These are phyloP conservation scores for Xylaria cubensis DNA, from an alignment of 495 filamentous ascomycete species.

Conservation along the genomic window DNA sequence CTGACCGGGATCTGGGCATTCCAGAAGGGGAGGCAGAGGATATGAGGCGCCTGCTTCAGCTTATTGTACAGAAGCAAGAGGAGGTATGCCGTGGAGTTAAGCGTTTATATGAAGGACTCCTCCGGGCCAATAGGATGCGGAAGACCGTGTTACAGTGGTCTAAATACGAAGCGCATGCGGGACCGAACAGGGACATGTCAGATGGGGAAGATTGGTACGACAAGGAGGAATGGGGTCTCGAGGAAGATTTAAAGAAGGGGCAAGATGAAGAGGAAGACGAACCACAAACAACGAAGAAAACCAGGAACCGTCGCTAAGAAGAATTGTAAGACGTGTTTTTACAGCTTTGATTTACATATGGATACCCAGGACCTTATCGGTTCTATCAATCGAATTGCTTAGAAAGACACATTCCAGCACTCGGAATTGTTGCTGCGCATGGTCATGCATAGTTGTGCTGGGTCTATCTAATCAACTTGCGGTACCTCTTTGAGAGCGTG, in stretches of 20 bases:
- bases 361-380: conserved; percentile 24
- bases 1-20: conserved; percentile 80
- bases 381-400: conserved; percentile 20
- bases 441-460: neutral
- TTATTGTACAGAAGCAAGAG: conserved; percentile 94
- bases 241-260: conserved; percentile 87
- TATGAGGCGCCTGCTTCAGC: conserved; percentile 78
- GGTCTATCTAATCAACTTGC: neutral
- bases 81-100: conserved; percentile 85
- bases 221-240: conserved; percentile 83
- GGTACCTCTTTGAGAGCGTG: neutral
- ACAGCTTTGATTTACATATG: conserved; percentile 24
- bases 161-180: conserved; percentile 89
- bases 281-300: conserved; percentile 75
- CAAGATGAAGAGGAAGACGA: conserved; percentile 91
- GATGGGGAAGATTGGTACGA: conserved; percentile 98
- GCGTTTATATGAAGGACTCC: conserved; percentile 74
- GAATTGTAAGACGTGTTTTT: conserved; percentile 7
- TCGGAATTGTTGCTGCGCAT: neutral
- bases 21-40: conserved; percentile 86
- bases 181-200: conserved; percentile 71
- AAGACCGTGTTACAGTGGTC: conserved; percentile 80
- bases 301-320: conserved; percentile 64
- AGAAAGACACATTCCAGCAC: neutral
- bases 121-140: conserved; percentile 78